phyloP scores from a whole-genome alignment of 75 land plant genomes.

The Selaginella tamariscina region DNA sequence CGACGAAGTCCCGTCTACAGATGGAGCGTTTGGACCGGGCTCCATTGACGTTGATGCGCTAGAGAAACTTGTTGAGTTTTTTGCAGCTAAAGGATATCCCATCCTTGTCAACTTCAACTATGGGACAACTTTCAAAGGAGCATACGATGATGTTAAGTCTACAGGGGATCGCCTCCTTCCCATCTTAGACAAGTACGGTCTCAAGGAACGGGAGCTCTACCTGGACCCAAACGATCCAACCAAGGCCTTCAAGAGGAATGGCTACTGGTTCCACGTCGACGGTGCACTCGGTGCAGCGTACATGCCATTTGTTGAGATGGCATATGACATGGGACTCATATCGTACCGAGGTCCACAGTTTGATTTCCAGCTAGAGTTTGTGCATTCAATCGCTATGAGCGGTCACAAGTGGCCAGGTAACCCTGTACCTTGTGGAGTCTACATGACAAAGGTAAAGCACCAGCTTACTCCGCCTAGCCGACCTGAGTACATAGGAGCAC shows the following conservation, averaged over 20 bases:
- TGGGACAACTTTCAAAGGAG: conserved; percentile 17
- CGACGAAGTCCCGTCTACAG: conserved; percentile 11
- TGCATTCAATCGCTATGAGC: conserved; percentile 15
- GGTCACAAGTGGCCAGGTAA: conserved; percentile 16
- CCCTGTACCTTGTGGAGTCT: conserved; percentile 11
- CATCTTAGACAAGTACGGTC: conserved; percentile 11
- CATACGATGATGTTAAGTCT: conserved; percentile 2
- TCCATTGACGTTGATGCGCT: conserved; percentile 10
- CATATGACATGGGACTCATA: not conserved
- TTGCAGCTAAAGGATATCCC: conserved; percentile 10
- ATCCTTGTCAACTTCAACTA: conserved; percentile 14
- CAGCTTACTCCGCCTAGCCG: conserved; percentile 10
- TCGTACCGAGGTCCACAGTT: not conserved
- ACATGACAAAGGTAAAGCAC: conserved; percentile 8
- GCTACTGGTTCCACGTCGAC: conserved; percentile 18
- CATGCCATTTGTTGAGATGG: conserved; percentile 16
- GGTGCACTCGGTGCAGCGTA: conserved; percentile 15
- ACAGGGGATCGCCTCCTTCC: not conserved
- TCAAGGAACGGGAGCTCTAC: not conserved
- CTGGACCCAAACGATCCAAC: not conserved
- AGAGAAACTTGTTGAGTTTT: not conserved
- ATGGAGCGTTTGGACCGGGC: too few relatives aligned
- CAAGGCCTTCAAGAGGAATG: not conserved
- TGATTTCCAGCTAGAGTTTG: conserved; percentile 6
- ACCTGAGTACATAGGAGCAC: conserved; percentile 14